These are phyloP conservation scores for Terfezia boudieri DNA, from an alignment of 495 filamentous ascomycete species.

Conservation along the genomic window DNA sequence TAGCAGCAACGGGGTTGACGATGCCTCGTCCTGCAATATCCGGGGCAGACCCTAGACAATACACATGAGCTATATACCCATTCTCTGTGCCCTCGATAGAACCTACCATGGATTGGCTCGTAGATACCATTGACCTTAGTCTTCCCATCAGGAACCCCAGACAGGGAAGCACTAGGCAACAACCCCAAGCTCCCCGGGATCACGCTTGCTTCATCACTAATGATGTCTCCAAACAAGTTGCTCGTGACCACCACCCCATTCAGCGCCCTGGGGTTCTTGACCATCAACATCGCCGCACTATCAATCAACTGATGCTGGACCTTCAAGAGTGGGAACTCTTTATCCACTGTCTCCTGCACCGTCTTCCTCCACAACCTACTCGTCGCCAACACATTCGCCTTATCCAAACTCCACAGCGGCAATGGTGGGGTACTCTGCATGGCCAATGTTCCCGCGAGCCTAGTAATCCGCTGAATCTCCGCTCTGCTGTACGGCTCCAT, in stretches of 20 bases:
- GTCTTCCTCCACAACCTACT: conserved; percentile 76
- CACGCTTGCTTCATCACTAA: conserved; percentile 86
- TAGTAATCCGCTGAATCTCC: conserved; percentile 77
- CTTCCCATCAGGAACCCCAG: conserved; percentile 57
- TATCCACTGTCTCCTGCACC: conserved; percentile 54
- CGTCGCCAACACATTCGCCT: conserved; percentile 92
- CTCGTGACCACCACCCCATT: conserved; percentile 87
- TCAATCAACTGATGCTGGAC: conserved; percentile 85
- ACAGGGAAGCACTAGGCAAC: conserved; percentile 72
- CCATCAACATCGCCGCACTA: conserved; percentile 88
- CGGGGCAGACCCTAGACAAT: conserved; percentile 28
- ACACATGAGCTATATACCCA: conserved; percentile 10
- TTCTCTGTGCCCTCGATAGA: conserved; percentile 17
- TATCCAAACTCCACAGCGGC: conserved; percentile 77
- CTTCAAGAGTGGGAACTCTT: conserved; percentile 76
- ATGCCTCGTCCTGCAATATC: conserved; percentile 74
- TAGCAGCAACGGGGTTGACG: conserved; percentile 65
- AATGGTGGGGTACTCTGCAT: conserved; percentile 55
- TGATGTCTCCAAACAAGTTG: conserved; percentile 94
- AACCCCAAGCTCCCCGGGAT: conserved; percentile 84
- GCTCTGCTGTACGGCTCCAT: conserved; percentile 70
- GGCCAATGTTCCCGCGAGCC: conserved; percentile 65
- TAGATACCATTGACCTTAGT: conserved; percentile 74
- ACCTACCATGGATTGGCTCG: conserved; percentile 77
- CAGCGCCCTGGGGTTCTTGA: conserved; percentile 75